These are phyloP conservation scores for Hyparrhenia diplandra DNA, from an alignment of 176 grass and related monocot species.

Conservation along the genomic window DNA sequence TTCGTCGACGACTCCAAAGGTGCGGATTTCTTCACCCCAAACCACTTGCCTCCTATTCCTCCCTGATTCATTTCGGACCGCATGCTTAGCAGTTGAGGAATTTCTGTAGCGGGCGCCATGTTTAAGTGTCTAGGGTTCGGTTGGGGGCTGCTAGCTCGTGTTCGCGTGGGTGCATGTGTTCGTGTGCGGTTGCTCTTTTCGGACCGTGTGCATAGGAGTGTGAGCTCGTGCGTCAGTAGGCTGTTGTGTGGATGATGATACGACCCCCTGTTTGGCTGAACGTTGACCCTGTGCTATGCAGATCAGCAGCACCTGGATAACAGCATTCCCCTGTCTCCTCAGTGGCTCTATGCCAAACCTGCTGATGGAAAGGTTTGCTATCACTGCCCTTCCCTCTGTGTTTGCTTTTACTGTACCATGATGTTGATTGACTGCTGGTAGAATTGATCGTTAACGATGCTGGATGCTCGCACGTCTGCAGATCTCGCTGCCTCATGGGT, in stretches of 20 bases:
- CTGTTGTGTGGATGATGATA: background rate
- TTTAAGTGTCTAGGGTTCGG: background rate
- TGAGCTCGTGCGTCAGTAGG: background rate
- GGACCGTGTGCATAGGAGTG: background rate
- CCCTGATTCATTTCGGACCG: background rate
- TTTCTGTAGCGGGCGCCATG: background rate
- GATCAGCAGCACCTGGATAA: slow-evolving; percentile 77
- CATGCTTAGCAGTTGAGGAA: background rate
- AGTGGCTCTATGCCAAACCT: slow-evolving; percentile 92
- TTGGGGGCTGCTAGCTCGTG: background rate
- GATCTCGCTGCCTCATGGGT: slow-evolving; percentile 37
- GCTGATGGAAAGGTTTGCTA: slow-evolving; percentile 69
- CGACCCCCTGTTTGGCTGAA: background rate
- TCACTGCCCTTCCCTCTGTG: background rate
- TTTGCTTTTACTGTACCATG: slow-evolving; percentile 1
- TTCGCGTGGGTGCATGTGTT: background rate
- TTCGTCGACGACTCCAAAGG: slow-evolving; percentile 91
- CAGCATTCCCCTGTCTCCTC: slow-evolving; percentile 93
- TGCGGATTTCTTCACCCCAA: background rate
- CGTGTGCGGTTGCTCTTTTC: background rate
- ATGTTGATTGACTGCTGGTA: background rate
- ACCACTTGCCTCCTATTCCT: background rate
- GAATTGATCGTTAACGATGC: background rate
- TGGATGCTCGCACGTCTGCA: background rate
- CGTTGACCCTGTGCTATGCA: slow-evolving; percentile 46